Evolutionary conservation across 2,329 filamentous ascomycete genomes (phyloP), one percentile per base, ranked within the genome.

Genomic region (Hypoxylon sp.): DNA sequence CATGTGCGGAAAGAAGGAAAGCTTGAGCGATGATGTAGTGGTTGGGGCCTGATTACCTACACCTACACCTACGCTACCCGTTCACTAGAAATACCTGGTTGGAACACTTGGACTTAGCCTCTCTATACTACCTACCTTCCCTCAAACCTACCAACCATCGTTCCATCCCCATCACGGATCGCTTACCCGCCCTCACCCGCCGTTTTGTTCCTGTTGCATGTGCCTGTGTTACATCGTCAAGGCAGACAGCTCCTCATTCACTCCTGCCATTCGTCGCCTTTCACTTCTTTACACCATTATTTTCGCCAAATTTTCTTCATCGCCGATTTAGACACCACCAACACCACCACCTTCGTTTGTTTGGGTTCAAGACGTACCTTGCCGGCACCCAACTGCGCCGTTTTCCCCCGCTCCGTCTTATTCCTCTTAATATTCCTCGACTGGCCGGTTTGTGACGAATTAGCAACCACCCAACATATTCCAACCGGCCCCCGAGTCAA

Each of bases 141-240:
- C n/a, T 39, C 25, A 47, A 43, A 41, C 21, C 32, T 48, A 52
- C 48, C 53, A 61, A 61, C 62, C 57, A 59, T 61, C 52, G 52
- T 51, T 64, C 46, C 45, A 60, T 41, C 37, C 16, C 37, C 6
- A 41, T 41, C 37, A 41, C 65, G 66, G 66, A 68, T 66, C 63
- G 54, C 43, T 39, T 63, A 65, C 63, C 66, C 62, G 58, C 52
- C 59, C 53, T 61, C 63, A 50, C 52, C 66, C 63, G 56, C 43
- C 46, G 56, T 32, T 34, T 34, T 55, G 58, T 56, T 50, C 62
- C 55, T 65, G 57, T 65, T 68, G 66, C 66, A 68, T 68, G 66
- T 68, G 65, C 62, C 59, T 32, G 65, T 63, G 66, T 69, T 69
- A 69, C 66, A 69, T 69, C 63, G 63, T 63, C 51, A 39, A 69